Base-by-base conservation (phyloP, 768 basidiomycete species). In the Galerina marginata region DNA sequence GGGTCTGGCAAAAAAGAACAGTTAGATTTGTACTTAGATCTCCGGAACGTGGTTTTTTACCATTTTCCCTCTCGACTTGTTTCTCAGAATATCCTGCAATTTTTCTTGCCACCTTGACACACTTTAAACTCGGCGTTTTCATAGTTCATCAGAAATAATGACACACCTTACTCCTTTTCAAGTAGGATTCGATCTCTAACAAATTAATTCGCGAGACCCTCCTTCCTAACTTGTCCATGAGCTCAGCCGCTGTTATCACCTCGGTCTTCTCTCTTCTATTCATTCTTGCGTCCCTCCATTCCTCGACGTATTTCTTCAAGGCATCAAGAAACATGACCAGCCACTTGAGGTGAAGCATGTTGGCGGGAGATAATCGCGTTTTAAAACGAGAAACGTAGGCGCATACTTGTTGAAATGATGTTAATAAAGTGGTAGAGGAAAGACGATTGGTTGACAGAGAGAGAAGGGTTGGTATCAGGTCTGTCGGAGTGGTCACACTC, bases 391-490 rank as follows among this genome's bases (percentile, higher is more conserved):
- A 73, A 9, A 94, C 79, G 74, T 99, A 99, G 29, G 80, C 79
- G 25, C 82, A 81, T 11, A 97, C 86, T 75, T 98, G 96, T 23
- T 81, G 78, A 4, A 91, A 76, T 0, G 94, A 92, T 2, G 78
- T 79, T 1, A 76, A 68, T 14, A 99, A 78, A 9, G 80, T 85
- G 1, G 73, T 61, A 11, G 82, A 80, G 4, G 89, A 79, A 3
- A 98, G 77, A 4, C 83, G 77, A 26, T 86, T 80, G 2, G 92
- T 92, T 56, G 96, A 93, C 33, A 97, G 80, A 1, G 93, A 91
- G 9, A 99, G 84, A 2, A 99, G 78, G 0, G 95, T 94, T 16
- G 95, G 88, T 67, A 96, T 94, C 50, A 97, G 75, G 72, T 97
- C 94, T 96, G 59, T 4, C 3, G 12, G 38, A n/a, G n/a, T 9